Conservation (phyloP, 495 filamentous ascomycete species). For the Podospora appendiculata region DNA sequence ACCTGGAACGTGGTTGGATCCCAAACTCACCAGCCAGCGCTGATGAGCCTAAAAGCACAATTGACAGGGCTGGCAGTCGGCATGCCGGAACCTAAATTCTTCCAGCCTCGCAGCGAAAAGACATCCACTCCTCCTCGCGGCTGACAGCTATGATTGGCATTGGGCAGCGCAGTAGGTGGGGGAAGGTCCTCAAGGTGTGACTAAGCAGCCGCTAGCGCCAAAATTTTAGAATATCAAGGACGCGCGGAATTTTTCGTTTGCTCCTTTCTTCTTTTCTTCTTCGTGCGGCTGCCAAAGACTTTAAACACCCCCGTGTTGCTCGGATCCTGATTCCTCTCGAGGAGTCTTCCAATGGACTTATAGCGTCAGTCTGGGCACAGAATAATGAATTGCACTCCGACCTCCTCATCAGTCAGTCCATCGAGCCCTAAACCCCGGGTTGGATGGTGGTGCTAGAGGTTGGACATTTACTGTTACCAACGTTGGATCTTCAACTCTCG, state of each 20-base stretch:
- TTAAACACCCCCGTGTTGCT: constrained; percentile 41
- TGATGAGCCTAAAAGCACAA: too few species aligned
- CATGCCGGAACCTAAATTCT: too few species aligned
- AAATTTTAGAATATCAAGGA: constrained; percentile 9
- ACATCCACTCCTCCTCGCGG: too few species aligned
- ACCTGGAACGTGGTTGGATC: too few species aligned
- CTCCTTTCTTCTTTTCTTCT: constrained; percentile 20
- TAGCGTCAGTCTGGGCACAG: constrained; percentile 43
- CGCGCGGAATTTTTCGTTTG: constrained; percentile 12
- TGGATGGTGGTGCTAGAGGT: constrained; percentile 35
- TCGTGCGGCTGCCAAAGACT: constrained; percentile 32
- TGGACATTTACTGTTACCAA: constrained; percentile 28
- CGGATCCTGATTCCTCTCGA: constrained; percentile 26
- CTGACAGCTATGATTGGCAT: background rate
- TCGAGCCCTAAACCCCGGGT: constrained; percentile 27
- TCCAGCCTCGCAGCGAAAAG: too few species aligned
- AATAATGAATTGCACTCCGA: constrained; percentile 41
- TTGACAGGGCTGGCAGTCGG: too few species aligned
- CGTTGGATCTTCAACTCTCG: too few species aligned
- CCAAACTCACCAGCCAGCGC: too few species aligned
- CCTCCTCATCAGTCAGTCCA: constrained; percentile 32
- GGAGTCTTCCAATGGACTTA: constrained; percentile 27
- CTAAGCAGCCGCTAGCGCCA: constrained; percentile 3
- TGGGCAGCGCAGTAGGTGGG: background rate
- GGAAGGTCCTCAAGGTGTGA: background rate